These are phyloP conservation scores for Podospora sp. DNA, from an alignment of 495 filamentous ascomycete species.

Conservation along the genomic window DNA sequence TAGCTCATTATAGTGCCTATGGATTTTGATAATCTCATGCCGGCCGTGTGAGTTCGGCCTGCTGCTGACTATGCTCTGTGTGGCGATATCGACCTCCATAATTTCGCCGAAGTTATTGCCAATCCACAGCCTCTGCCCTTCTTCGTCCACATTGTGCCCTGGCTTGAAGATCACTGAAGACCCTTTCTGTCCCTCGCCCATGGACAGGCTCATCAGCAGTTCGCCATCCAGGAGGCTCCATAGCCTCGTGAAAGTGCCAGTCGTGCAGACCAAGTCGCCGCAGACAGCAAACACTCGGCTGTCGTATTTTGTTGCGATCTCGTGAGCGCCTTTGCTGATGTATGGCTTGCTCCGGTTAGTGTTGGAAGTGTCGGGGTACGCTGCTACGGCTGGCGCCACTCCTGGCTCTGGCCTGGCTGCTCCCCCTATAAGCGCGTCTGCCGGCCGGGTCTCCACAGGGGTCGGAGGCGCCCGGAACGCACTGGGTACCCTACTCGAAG, in stretches of 20 bases:
- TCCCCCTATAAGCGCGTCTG: conserved; percentile 30
- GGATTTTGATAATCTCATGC: conserved; percentile 82
- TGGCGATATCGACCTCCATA: conserved; percentile 78
- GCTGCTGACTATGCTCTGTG: conserved; percentile 65
- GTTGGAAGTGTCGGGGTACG: conserved; percentile 80
- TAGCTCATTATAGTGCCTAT: conserved; percentile 82
- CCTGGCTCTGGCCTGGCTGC: conserved; percentile 27
- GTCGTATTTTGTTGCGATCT: conserved; percentile 85
- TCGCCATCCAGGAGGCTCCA: conserved; percentile 86
- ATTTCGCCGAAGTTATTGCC: conserved; percentile 86
- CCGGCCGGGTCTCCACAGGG: conserved; percentile 31
- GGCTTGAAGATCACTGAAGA: conserved; percentile 86
- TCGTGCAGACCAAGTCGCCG: conserved; percentile 84
- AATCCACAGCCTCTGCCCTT: conserved; percentile 86
- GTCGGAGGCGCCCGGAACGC: conserved; percentile 40
- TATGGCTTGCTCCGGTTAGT: conserved; percentile 82
- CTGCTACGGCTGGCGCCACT: conserved; percentile 27
- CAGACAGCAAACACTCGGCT: conserved; percentile 83
- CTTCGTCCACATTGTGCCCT: conserved; percentile 68
- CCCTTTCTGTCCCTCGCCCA: conserved; percentile 76
- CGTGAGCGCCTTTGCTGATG: conserved; percentile 65
- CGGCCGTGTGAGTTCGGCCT: conserved; percentile 75
- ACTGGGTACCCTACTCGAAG: conserved; percentile 37
- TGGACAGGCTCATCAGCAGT: conserved; percentile 73
- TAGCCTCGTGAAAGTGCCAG: conserved; percentile 77